phyloP scores from a whole-genome alignment of 2,329 filamentous ascomycete species.

The Colletotrichum nymphaeae region DNA sequence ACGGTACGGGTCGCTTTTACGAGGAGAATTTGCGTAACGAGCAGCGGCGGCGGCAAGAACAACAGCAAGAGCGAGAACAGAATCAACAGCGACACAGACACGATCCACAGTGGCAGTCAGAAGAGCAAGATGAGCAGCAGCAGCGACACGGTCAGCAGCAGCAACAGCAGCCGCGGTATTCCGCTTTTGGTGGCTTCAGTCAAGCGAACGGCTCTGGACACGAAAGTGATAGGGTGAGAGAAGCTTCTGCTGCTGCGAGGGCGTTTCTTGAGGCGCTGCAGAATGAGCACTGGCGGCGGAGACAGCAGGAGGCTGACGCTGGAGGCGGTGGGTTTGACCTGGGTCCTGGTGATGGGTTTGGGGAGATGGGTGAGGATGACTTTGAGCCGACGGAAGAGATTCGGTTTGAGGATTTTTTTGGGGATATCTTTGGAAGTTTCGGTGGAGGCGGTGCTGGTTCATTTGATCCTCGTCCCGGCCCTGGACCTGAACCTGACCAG shows the following conservation, averaged over 20 bases:
- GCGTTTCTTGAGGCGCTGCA: not conserved
- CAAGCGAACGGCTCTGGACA: not conserved
- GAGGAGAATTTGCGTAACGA: constrained; percentile 6
- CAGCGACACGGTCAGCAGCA: not conserved
- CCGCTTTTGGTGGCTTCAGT: not conserved
- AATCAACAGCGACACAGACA: not conserved
- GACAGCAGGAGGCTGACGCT: not conserved
- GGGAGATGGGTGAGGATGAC: not conserved
- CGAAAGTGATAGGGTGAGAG: not conserved
- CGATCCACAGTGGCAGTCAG: not conserved
- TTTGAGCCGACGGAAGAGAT: not conserved
- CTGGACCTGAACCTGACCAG: too few species aligned
- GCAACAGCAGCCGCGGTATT: not conserved
- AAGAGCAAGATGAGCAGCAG: not conserved
- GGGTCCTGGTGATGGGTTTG: not conserved
- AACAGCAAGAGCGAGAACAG: too few species aligned
- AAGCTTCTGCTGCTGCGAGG: not conserved
- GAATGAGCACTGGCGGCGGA: not conserved
- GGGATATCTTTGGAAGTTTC: not conserved
- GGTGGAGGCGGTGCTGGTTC: not conserved
- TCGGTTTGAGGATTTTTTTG: constrained; percentile 8
- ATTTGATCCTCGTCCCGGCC: not conserved
- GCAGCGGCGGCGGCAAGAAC: not conserved
- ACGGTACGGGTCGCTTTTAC: constrained; percentile 8
- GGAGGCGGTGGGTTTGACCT: not conserved